These are phyloP conservation scores for Rhizopus sp. DNA, from an alignment of 371 early-diverging fungal species.

Conservation along the genomic window DNA sequence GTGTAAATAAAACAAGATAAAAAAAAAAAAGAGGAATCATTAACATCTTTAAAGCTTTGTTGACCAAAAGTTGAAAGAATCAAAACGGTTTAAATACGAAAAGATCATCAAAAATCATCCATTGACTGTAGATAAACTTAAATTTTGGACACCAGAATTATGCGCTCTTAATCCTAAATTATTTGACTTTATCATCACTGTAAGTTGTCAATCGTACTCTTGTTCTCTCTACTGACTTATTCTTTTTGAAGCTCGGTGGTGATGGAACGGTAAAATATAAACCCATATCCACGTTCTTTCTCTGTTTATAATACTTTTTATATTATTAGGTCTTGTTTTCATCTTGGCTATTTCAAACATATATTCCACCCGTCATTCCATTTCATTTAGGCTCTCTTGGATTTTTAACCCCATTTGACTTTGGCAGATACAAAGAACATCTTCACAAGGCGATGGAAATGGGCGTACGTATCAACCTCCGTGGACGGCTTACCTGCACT, in stretches of 20 bases:
- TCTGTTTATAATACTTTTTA: slow-evolving; percentile 61
- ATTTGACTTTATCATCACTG: slow-evolving; percentile 82
- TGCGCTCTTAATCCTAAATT: slow-evolving; percentile 67
- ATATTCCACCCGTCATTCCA: slow-evolving; percentile 91
- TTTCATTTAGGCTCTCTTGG: slow-evolving; percentile 91
- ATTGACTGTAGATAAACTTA: slow-evolving; percentile 38
- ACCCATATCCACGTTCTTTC: slow-evolving; percentile 61
- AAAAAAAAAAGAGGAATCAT: neutral
- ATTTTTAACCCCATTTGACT: slow-evolving; percentile 89
- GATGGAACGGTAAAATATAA: slow-evolving; percentile 84
- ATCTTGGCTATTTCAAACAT: slow-evolving; percentile 89
- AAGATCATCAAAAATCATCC: slow-evolving; percentile 37
- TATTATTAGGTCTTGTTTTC: slow-evolving; percentile 80
- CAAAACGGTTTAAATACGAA: slow-evolving; percentile 58
- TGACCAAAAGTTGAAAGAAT: slow-evolving; percentile 63
- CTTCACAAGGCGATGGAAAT: slow-evolving; percentile 63
- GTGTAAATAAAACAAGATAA: slow-evolving; percentile 44
- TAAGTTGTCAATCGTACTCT: slow-evolving; percentile 49
- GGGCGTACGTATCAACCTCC: slow-evolving; percentile 82
- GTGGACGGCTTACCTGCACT: slow-evolving; percentile 88
- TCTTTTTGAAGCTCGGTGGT: slow-evolving; percentile 68
- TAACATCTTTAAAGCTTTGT: slow-evolving; percentile 51
- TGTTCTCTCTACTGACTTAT: neutral
- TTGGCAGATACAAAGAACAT: slow-evolving; percentile 58
- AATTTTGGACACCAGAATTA: slow-evolving; percentile 82